Percentiles rank a stretch among this genome's conserved stretches.
Conservation (phyloP, 192 early-diverging fungal genomes). For the Helicostylum pulchrum region DNA sequence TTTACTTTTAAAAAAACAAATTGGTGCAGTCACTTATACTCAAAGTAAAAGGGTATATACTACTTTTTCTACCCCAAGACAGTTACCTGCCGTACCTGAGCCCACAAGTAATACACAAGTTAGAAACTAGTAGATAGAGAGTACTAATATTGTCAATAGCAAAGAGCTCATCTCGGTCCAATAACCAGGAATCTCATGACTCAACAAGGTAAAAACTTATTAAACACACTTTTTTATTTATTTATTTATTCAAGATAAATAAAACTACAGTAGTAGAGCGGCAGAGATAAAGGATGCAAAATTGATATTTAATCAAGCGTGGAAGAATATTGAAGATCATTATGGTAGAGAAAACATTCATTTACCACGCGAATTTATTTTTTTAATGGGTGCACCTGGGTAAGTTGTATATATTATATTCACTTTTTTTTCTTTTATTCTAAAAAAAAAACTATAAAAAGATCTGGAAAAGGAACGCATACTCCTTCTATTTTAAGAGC, state of each 20-base stretch:
- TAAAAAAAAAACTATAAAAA: slow-evolving; percentile 1
- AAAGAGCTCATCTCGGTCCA: neutral
- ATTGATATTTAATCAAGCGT: slow-evolving; percentile 57
- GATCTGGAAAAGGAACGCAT: slow-evolving; percentile 57
- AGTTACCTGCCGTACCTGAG: neutral
- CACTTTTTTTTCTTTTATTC: slow-evolving; percentile 2
- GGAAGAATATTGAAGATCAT: slow-evolving; percentile 54
- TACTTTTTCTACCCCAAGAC: neutral
- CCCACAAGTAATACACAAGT: neutral
- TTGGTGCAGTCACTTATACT: neutral
- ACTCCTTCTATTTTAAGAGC: slow-evolving; percentile 51
- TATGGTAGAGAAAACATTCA: slow-evolving; percentile 50
- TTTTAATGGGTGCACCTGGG: slow-evolving; percentile 58
- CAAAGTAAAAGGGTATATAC: neutral
- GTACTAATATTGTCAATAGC: too few relatives aligned
- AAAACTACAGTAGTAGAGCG: slow-evolving; percentile 1
- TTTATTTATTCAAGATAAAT: neutral
- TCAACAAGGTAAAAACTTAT: neutral
- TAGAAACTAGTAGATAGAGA: too few relatives aligned
- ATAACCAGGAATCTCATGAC: neutral
- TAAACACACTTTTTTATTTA: neutral
- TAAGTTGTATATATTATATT: slow-evolving; percentile 1
- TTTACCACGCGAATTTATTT: slow-evolving; percentile 55
- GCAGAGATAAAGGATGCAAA: slow-evolving; percentile 58
- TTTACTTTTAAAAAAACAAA: neutral